These are phyloP conservation scores for Sarocladium kiliense DNA, from an alignment of 2,329 filamentous ascomycete species.

Conservation along the genomic window DNA sequence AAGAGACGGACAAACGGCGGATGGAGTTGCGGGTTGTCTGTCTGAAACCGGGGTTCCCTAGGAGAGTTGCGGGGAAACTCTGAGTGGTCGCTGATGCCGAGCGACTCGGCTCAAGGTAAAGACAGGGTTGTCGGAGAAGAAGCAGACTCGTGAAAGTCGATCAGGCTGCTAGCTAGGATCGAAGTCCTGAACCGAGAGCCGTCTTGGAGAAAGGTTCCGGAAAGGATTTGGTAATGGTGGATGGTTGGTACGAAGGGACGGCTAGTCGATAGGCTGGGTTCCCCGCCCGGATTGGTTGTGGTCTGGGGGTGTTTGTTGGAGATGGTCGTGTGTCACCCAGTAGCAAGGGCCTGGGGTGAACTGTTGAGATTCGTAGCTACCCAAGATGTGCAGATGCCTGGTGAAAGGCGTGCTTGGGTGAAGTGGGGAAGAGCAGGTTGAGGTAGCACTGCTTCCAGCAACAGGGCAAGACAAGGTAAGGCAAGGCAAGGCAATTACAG, in stretches of 20 bases:
- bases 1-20: slow-evolving; percentile 1
- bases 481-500: neutral
- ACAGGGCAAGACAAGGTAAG: neutral
- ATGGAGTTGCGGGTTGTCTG: slow-evolving; percentile 5
- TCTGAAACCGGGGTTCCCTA: neutral
- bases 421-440: neutral
- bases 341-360: neutral
- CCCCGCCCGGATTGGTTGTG: neutral
- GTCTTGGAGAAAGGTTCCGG: slow-evolving; percentile 1
- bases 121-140: neutral
- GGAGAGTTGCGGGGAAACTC: slow-evolving; percentile 4
- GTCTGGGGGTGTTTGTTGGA: neutral
- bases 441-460: neutral
- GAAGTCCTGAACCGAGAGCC: neutral
- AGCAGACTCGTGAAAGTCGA: neutral
- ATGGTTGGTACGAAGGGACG: neutral
- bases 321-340: slow-evolving; percentile 5
- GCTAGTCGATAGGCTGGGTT: neutral
- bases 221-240: neutral
- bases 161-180: neutral
- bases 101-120: neutral
- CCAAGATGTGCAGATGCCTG: neutral
- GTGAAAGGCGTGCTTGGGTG: neutral
- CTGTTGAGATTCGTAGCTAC: neutral
- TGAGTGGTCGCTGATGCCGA: slow-evolving; percentile 5